A percentile compares a stretch with the other conserved stretches of the same genome.
These are phyloP conservation scores for Aspergillus sp. DNA, from an alignment of 2,329 filamentous ascomycete genomes.

Conservation along the genomic window DNA sequence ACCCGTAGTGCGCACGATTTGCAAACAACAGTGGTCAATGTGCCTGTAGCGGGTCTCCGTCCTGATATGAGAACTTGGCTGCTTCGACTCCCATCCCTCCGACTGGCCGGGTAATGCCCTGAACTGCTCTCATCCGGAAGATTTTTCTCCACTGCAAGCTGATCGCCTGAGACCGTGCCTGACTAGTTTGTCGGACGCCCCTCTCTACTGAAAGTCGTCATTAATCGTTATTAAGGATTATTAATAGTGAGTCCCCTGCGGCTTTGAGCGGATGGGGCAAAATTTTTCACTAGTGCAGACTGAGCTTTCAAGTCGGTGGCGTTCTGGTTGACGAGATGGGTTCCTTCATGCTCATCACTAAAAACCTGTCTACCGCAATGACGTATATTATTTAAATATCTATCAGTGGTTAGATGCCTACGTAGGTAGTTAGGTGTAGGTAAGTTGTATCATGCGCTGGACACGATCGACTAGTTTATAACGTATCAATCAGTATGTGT, in stretches of 20 bases:
- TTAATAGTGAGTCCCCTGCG: background rate
- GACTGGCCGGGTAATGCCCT: conserved; percentile 2
- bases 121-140: conserved; percentile 5
- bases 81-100: background rate
- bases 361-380: too few species aligned
- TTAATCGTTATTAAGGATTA: conserved; percentile 8
- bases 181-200: conserved; percentile 9
- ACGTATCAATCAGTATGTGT: too few species aligned
- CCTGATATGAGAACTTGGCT: background rate
- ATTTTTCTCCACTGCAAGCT: conserved; percentile 10
- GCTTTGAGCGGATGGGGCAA: too few species aligned
- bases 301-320: too few species aligned
- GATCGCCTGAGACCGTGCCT: conserved; percentile 15
- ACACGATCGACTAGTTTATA: too few species aligned
- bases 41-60: conserved; percentile 1
- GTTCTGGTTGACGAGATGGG: too few species aligned
- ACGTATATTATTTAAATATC: too few species aligned
- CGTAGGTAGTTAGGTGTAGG: too few species aligned
- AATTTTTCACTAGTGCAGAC: too few species aligned
- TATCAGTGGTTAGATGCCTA: too few species aligned
- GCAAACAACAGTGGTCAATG: background rate
- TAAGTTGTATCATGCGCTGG: too few species aligned
- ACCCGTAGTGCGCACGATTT: background rate
- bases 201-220: conserved; percentile 8
- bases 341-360: too few species aligned